Evolutionary conservation across 2,329 filamentous ascomycete genomes (phyloP), one percentile per base, ranked within the genome.

Genomic region (Botrytis paeoniae): DNA sequence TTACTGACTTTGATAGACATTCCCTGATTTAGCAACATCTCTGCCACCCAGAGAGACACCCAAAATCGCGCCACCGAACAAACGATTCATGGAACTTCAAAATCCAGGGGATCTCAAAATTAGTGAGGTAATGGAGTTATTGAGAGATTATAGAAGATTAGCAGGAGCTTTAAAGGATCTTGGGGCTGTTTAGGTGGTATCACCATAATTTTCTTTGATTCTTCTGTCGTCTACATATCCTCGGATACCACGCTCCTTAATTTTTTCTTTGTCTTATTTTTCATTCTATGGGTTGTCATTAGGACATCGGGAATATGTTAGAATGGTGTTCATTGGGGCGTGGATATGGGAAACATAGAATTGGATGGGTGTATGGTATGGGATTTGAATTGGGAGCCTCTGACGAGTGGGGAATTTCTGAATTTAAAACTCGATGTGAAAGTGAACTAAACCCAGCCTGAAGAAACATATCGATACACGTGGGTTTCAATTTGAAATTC

Each of bases 141-240:
- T 95, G 35, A 86, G 89, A 72, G 93, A 95, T 81, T 95, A 95
- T 79, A 88, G 92, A 78, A 85, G 93, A 70, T 82, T 95, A 64
- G 92, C 92, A 0, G 85, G 85, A 41, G 88, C 88, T 14, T 81
- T 95, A 73, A 89, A 89, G 77, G 88, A 90, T 66, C 82, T 89
- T 79, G 89, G 86, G 32, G 89, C 88, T 16, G 89, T 92, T 78
- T 78, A 73, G 77, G 59, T 59, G 68, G 54, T 61, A 45, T 37
- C 29, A 70, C 41, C 41, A 62, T 35, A 69, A 3, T 70, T 62
- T 70, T 70, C 41, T 70, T 70, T 65, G 22, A 7, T 60, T 70
- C 25, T 71, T 39, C 43, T 12, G 45, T 65, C 16, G 25, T 54
- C 37, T 71, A 66, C 45, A 45, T 54, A n/a, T 57, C 61, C 35